phyloP scores from a whole-genome alignment of 768 basidiomycete species.

The Clavaria fumosa region DNA sequence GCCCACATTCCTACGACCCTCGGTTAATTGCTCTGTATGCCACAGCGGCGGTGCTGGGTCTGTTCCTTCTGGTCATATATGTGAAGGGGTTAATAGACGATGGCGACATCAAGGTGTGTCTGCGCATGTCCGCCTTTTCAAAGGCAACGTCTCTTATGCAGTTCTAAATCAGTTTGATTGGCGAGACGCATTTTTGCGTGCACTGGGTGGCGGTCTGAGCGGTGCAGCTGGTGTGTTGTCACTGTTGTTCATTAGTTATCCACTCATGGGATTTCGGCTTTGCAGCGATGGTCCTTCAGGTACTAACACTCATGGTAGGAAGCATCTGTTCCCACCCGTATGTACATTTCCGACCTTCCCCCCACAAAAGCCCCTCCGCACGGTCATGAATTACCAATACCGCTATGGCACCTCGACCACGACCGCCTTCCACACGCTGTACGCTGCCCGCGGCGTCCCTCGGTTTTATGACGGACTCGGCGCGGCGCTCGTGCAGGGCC shows the following conservation, averaged over 20 bases:
- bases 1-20: no score
- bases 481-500: conserved; percentile 80
- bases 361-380: conserved; percentile 78
- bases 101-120: conserved; percentile 47
- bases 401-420: conserved; percentile 70
- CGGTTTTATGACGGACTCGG: conserved; percentile 81
- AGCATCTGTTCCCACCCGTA: neutral
- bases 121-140: no score
- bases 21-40: conserved; percentile 19
- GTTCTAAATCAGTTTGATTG: conserved; percentile 91
- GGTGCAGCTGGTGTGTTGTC: conserved; percentile 59
- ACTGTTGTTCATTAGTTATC: neutral
- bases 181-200: conserved; percentile 56
- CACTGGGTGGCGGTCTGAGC: conserved; percentile 80
- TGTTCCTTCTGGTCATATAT: conserved; percentile 31
- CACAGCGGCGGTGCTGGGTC: conserved; percentile 21
- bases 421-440: conserved; percentile 48
- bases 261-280: conserved; percentile 4
- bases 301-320: conserved; percentile 66
- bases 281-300: conserved; percentile 89
- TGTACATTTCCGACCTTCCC: conserved; percentile 5
- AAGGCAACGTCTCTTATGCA: no score
- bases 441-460: conserved; percentile 61
- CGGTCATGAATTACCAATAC: conserved; percentile 96
- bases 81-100: conserved; percentile 59